These are phyloP conservation scores for Fusarium decemcellulare DNA, from an alignment of 2,329 filamentous ascomycete species.

Conservation along the genomic window DNA sequence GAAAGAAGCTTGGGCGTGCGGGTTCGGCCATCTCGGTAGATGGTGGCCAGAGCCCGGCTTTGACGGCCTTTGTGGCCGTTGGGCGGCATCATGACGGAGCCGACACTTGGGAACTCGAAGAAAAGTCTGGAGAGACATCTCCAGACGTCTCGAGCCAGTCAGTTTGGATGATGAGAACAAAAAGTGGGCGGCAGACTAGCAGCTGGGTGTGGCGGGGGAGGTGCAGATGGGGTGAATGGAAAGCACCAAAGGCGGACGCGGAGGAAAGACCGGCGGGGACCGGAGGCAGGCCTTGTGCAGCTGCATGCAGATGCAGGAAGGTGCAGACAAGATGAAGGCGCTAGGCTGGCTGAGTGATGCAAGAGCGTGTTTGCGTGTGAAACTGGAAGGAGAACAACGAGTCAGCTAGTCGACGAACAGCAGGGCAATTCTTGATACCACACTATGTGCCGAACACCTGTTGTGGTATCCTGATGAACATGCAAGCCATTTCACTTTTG, in stretches of 20 bases:
- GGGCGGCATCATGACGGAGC: slow-evolving; percentile 27
- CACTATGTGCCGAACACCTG: background rate
- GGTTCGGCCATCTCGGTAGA: slow-evolving; percentile 15
- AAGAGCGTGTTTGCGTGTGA: slow-evolving; percentile 21
- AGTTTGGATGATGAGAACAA: slow-evolving; percentile 11
- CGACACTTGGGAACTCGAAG: slow-evolving; percentile 29
- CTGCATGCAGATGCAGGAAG: slow-evolving; percentile 42
- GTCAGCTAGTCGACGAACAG: slow-evolving; percentile 21
- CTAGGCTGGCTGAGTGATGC: slow-evolving; percentile 27
- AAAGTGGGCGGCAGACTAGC: slow-evolving; percentile 27
- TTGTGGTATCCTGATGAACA: background rate
- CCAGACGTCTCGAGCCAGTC: slow-evolving; percentile 4
- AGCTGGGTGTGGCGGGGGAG: slow-evolving; percentile 34
- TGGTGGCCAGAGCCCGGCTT: slow-evolving; percentile 11
- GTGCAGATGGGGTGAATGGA: slow-evolving; percentile 32
- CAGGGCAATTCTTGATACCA: background rate
- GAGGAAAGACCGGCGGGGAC: slow-evolving; percentile 40
- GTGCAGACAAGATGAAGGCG: slow-evolving; percentile 29
- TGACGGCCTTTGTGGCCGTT: slow-evolving; percentile 15
- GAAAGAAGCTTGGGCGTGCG: slow-evolving; percentile 17
- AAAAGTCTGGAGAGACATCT: slow-evolving; percentile 16
- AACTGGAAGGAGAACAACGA: slow-evolving; percentile 24
- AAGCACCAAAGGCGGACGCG: slow-evolving; percentile 23
- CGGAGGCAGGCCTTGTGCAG: slow-evolving; percentile 44
- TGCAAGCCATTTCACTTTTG: background rate